Percentiles rank a stretch among this genome's conserved stretches.
phyloP scores from a whole-genome alignment of 2,329 filamentous ascomycete genomes.

The Colletotrichum trifolii region DNA sequence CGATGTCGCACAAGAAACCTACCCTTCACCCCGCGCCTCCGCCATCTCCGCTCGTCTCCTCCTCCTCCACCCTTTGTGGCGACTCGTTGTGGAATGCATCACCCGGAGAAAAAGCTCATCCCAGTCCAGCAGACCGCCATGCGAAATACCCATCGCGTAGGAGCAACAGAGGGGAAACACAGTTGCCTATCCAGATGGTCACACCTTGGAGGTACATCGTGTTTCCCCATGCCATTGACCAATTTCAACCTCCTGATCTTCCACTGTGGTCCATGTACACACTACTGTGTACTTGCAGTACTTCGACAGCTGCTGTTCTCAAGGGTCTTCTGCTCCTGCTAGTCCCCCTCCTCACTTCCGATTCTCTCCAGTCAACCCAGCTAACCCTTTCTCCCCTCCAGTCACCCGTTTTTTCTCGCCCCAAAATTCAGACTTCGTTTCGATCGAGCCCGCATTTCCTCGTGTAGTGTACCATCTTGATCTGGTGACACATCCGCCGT shows the following conservation, averaged over 20 bases:
- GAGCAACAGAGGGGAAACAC: slow-evolving; percentile 1
- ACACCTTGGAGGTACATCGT: slow-evolving; percentile 32
- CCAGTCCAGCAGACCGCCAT: too few relatives aligned
- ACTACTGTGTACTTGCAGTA: slow-evolving; percentile 1
- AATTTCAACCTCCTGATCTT: slow-evolving; percentile 10
- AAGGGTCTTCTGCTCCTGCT: background rate
- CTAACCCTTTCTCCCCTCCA: slow-evolving; percentile 26
- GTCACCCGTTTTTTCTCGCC: slow-evolving; percentile 20
- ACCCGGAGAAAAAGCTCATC: too few relatives aligned
- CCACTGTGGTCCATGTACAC: background rate
- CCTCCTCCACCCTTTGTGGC: too few relatives aligned
- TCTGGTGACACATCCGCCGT: background rate
- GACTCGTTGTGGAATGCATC: too few relatives aligned
- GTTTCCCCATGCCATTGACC: slow-evolving; percentile 17
- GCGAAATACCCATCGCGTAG: too few relatives aligned
- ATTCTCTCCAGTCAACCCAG: slow-evolving; percentile 26
- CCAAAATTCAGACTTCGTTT: slow-evolving; percentile 15
- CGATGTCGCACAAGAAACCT: too few relatives aligned
- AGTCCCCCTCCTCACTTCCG: slow-evolving; percentile 5
- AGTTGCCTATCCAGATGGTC: slow-evolving; percentile 20
- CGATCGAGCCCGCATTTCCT: slow-evolving; percentile 18
- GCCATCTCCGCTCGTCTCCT: background rate
- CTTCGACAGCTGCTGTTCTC: slow-evolving; percentile 15
- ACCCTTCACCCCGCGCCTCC: too few relatives aligned
- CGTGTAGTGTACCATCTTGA: background rate